Evolutionary conservation across 805 yeast species (phyloP), one percentile per base, ranked within the genome.

Genomic region (Yarrowia keelungensis): DNA sequence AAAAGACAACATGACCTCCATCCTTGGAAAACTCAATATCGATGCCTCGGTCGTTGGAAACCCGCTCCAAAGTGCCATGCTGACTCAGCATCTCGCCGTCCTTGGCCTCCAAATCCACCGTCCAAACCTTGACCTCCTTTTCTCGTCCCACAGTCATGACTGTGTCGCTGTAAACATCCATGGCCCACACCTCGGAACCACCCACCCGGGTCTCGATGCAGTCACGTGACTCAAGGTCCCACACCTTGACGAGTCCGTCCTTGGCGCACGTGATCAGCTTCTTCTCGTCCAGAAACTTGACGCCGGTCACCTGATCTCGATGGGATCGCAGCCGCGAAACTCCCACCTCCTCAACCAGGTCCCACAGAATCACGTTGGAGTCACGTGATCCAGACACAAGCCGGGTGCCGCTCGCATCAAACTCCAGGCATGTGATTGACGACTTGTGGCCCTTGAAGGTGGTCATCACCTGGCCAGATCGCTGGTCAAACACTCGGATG

Each of bases 181-280:
- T 77, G 2, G 90, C 81, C 98, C 98, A 95, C 80, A 97, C 91
- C 78, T 95, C 98, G 69, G 94, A 93, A 26, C 90, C 97, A 0
- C 98, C 97, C 71, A 92, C 87, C 76, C 93, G 98, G 1, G 98
- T 93, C 76, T 95, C 99, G 5, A 92, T 81, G 79, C 98, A 91
- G 76, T 92, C 97, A 76, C 90, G 92, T 4, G 95, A 81, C 74
- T 88, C 89, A 73, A 95, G 79, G 75, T 95, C 98, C 99, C 99
- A 95, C 43, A 95, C 79, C 76, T 95, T 95, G 72, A 95, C 83
- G 61, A 92, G 81, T 0, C 98, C 98, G 76, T 95, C 99, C 75
- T 92, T 93, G 1, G 96, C 85, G 0, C 89, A 87, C 72, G 92
- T 87, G 19, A 92, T 72, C 16, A 95, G 79, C 22, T 76, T 76